These are phyloP conservation scores for Boechera stricta DNA, from an alignment of 345 rosid genomes.

Conservation along the genomic window DNA sequence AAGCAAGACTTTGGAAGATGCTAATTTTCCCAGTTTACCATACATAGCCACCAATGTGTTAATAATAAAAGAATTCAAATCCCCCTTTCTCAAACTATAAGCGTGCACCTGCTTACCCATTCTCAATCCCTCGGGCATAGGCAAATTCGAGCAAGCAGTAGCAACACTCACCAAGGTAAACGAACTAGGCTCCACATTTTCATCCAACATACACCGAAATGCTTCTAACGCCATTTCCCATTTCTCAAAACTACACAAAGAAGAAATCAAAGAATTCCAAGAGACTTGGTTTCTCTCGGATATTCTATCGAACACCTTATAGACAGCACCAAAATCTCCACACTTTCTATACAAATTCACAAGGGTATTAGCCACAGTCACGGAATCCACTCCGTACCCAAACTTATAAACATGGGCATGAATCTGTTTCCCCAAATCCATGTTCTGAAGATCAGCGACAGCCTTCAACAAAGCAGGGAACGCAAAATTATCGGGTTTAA, in stretches of 20 bases:
- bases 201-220: constrained; percentile 64
- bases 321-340: constrained; percentile 56
- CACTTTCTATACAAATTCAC: constrained; percentile 76
- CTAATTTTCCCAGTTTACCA: constrained; percentile 66
- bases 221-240: constrained; percentile 75
- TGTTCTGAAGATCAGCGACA: constrained; percentile 57
- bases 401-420: constrained; percentile 82
- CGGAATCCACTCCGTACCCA: constrained; percentile 56
- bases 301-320: constrained; percentile 79
- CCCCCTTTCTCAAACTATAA: constrained; percentile 65
- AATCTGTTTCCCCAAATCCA: constrained; percentile 68
- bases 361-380: constrained; percentile 71
- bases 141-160: constrained; percentile 71
- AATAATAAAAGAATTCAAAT: constrained; percentile 60
- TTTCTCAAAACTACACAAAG: constrained; percentile 63
- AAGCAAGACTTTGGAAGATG: constrained; percentile 54
- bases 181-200: constrained; percentile 72
- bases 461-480: constrained; percentile 85
- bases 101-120: constrained; percentile 84
- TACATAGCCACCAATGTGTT: constrained; percentile 89
- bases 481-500: constrained; percentile 68
- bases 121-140: constrained; percentile 48
- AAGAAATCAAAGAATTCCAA: constrained; percentile 83
- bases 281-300: constrained; percentile 78
- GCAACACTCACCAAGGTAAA: constrained; percentile 85